These are phyloP conservation scores for Picochlorum sp. DNA, from an alignment of 139 green algal genomes.

Conservation along the genomic window DNA sequence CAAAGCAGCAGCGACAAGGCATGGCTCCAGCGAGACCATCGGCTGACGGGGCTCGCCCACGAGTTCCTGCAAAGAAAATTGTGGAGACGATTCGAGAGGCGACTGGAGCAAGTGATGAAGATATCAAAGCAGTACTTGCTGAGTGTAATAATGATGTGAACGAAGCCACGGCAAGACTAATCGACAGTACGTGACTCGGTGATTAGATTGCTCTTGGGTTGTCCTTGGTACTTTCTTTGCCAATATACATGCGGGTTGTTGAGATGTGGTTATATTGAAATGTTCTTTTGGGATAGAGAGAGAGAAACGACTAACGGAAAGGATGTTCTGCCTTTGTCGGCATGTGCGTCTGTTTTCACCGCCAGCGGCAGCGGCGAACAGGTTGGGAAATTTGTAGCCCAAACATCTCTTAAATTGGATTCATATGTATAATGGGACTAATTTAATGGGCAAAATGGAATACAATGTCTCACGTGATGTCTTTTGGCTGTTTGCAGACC, in stretches of 20 bases:
- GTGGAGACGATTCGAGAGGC: conserved; percentile 38
- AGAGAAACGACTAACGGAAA: too few relatives aligned
- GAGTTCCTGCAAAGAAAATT: conserved; percentile 10
- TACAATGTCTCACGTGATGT: neutral
- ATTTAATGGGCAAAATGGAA: neutral
- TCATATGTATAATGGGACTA: too few relatives aligned
- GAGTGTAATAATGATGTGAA: conserved; percentile 46
- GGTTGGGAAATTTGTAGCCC: neutral
- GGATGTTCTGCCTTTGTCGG: too few relatives aligned
- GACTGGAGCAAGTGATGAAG: conserved; percentile 34
- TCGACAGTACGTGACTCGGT: conserved; percentile 30
- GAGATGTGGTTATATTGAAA: neutral
- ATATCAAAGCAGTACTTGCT: conserved; percentile 28
- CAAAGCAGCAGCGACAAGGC: neutral
- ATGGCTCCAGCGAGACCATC: conserved; percentile 5
- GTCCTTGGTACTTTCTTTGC: neutral
- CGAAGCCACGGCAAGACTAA: conserved; percentile 33
- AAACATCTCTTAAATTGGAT: too few relatives aligned
- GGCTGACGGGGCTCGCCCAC: neutral
- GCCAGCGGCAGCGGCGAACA: neutral
- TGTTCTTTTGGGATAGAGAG: neutral
- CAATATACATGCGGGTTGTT: neutral
- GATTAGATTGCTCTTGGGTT: too few relatives aligned
- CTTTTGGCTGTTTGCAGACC: conserved; percentile 19
- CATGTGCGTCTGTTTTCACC: neutral